Conservation (phyloP, 768 basidiomycete species). For the Rhodotorula kratochvilovae region DNA sequence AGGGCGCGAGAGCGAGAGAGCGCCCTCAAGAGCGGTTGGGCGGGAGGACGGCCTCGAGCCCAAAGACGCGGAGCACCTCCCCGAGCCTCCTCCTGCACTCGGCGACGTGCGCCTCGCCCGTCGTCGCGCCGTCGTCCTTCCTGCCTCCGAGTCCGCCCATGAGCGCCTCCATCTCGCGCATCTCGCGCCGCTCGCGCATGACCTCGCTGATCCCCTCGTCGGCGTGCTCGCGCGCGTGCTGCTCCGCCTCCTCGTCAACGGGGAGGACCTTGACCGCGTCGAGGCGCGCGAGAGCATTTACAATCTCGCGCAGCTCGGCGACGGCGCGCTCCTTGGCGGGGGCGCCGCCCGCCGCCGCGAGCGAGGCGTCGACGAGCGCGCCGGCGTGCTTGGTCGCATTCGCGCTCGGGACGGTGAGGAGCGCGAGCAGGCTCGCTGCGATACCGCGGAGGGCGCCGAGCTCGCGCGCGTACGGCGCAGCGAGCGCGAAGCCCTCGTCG, state of each 20-base stretch:
- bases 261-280: constrained; percentile 70
- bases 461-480: constrained; percentile 69
- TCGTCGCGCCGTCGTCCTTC: not conserved
- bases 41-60: constrained; percentile 18
- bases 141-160: constrained; percentile 22
- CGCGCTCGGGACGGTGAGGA: constrained; percentile 42
- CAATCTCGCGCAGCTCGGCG: constrained; percentile 51
- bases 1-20: too few relatives aligned
- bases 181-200: constrained; percentile 32
- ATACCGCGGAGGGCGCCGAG: constrained; percentile 73
- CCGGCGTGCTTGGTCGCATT: constrained; percentile 42
- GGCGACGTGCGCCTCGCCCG: constrained; percentile 6
- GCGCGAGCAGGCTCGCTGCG: constrained; percentile 59
- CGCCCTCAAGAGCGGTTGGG: constrained; percentile 8
- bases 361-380: not conserved
- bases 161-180: constrained; percentile 33
- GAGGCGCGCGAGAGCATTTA: constrained; percentile 57
- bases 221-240: constrained; percentile 57
- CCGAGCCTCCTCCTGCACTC: constrained; percentile 19
- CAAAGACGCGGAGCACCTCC: constrained; percentile 17
- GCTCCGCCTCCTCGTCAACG: constrained; percentile 69
- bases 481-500: constrained; percentile 72
- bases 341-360: constrained; percentile 49
- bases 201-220: constrained; percentile 34
- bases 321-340: constrained; percentile 6